Evolutionary conservation across 148 eudicot genomes (phyloP), one percentile per base, ranked within the genome.

Genomic region (Camellia sinensis): DNA sequence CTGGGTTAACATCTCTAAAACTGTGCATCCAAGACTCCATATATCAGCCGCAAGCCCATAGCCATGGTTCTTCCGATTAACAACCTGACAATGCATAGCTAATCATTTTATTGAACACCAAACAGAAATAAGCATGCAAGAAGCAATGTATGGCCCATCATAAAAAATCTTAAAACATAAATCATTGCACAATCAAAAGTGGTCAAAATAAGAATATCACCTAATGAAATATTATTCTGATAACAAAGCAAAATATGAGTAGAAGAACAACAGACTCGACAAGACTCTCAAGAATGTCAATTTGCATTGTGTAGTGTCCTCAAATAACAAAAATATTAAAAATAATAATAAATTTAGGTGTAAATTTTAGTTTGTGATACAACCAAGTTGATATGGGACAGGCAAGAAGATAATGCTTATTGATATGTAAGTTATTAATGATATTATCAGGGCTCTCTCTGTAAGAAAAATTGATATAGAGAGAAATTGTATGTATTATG

Each of bases 11-110:
- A 90, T 87, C 91, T 90, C 93, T 76, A 90, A 77, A 60, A 90
- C 91, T 4, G 90, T 88, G 79, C 93, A 90, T 72, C 93, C 93
- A 67, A 90, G 93, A 80, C 93, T 90, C 93, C 93, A 90, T 52
- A 90, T 90, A 85, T 90, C 93, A 78, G 93, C 91, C 52, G 91
- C 83, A 80, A 77, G 84, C 69, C 93, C 93, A 81, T 90, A 90
- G 56, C 93, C 93, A 75, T 77, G 80, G 71, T 61, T 85, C 83
- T 78, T 82, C 68, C 56, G 81, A 74, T 79, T 56, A 82, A 90
- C 82, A 77, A 90, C 93, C 93, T 90, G 88, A 48, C 22, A 77
- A 75, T 53, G 61, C 57, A 48, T n/a, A 70, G 21, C 59, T 41
- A 5, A 67, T 61, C 8, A 21, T 37, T 40, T 56, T 6, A 44